Evolutionary conservation across 345 rosid species (phyloP).

Genomic region (Citrus unshiu): DNA sequence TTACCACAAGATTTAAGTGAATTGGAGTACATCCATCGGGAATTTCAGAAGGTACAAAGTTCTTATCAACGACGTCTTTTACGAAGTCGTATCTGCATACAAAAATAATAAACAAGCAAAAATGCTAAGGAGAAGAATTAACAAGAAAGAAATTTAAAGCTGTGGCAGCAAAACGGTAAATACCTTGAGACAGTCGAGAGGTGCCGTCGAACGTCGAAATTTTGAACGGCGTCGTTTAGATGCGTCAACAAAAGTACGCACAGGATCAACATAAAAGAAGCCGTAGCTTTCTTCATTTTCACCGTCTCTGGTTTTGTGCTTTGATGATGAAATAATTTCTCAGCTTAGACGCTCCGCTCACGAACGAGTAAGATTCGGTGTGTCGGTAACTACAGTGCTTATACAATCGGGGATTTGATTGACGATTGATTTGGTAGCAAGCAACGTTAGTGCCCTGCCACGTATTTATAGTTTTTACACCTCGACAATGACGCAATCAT

Average conservation of each 20-base stretch:
- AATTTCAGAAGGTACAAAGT: slow-evolving; percentile 36
- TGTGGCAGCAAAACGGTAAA: neutral
- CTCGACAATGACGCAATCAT: neutral
- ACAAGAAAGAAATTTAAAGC: neutral
- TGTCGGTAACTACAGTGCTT: neutral
- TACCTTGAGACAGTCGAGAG: slow-evolving; percentile 71
- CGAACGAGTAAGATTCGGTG: neutral
- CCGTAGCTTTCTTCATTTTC: neutral
- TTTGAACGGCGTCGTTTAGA: slow-evolving; percentile 42
- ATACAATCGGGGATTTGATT: neutral
- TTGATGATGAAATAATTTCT: neutral
- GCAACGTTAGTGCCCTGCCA: neutral
- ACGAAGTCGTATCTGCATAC: slow-evolving; percentile 64
- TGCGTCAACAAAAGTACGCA: slow-evolving; percentile 17
- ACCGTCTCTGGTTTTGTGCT: neutral
- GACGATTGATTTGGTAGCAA: neutral
- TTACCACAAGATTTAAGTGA: slow-evolving; percentile 97
- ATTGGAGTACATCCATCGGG: slow-evolving; percentile 70
- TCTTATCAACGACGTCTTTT: slow-evolving; percentile 40
- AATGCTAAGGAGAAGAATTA: neutral
- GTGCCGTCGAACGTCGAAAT: slow-evolving; percentile 66
- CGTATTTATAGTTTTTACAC: neutral
- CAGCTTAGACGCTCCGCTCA: neutral
- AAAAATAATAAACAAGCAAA: neutral
- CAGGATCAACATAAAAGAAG: slow-evolving; percentile 15